A percentile compares a stretch with the other conserved stretches of the same genome.
phyloP scores from a whole-genome alignment of 257 asterid genomes.

The Cruciata laevipes region DNA sequence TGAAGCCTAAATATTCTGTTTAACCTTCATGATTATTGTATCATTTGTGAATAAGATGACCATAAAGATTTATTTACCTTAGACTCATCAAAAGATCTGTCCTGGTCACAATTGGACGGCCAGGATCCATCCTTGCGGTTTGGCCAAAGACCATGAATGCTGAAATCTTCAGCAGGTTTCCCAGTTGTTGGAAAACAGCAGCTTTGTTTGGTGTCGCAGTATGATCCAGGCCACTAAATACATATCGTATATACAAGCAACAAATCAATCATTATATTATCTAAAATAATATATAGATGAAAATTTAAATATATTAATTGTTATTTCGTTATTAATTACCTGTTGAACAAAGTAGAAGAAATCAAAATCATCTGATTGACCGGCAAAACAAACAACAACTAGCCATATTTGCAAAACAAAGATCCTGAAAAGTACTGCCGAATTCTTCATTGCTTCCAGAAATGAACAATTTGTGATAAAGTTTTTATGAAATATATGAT shows the following conservation, averaged over 20 bases:
- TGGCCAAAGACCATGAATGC: background rate
- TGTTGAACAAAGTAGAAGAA: constrained; percentile 1
- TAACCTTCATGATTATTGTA: too few relatives aligned
- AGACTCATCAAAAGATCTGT: constrained; percentile 38
- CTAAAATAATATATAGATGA: background rate
- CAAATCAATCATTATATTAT: background rate
- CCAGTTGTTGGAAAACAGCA: background rate
- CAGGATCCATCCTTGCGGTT: constrained; percentile 25
- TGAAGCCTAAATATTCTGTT: too few relatives aligned
- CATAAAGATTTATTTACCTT: constrained; percentile 29
- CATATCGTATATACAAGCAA: background rate
- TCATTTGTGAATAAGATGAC: background rate
- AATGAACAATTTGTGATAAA: background rate
- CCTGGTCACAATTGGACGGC: constrained; percentile 54
- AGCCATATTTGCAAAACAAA: background rate
- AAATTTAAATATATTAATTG: too few relatives aligned
- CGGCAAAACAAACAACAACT: background rate
- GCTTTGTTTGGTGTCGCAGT: background rate
- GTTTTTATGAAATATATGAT: background rate
- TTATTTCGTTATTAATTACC: background rate
- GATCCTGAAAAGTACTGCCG: background rate
- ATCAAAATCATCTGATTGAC: background rate
- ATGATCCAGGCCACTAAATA: background rate
- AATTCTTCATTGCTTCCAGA: background rate
- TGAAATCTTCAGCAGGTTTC: constrained; percentile 1